Percentiles rank a stretch among this genome's conserved stretches.
Conservation (phyloP, 345 rosid species). For the Hibiscus mutabilis region DNA sequence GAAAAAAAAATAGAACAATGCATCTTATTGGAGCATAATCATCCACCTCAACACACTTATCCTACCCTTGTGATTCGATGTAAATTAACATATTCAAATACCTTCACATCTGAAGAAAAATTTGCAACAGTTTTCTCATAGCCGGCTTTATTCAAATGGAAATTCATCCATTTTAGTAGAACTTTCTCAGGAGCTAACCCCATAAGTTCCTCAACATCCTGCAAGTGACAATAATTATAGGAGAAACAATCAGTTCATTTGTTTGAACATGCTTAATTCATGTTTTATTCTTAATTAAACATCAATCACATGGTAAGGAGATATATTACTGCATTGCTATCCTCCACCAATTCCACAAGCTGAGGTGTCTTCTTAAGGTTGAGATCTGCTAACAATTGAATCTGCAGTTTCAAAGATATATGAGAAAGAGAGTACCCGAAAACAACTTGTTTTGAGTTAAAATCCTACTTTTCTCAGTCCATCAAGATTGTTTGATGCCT, state of each 20-base stretch:
- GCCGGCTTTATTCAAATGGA: slow-evolving; percentile 84
- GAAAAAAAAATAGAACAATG: not conserved
- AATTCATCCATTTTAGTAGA: slow-evolving; percentile 85
- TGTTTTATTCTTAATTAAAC: not conserved
- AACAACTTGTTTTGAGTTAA: not conserved
- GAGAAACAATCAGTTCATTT: not conserved
- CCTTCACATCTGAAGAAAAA: slow-evolving; percentile 86
- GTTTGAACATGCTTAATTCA: not conserved
- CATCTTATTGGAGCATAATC: not conserved
- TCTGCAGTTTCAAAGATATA: slow-evolving; percentile 31
- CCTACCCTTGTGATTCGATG: not conserved
- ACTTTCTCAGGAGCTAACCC: slow-evolving; percentile 86
- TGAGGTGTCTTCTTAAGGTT: slow-evolving; percentile 93
- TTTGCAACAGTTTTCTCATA: slow-evolving; percentile 73
- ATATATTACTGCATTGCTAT: slow-evolving; percentile 38
- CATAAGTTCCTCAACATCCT: slow-evolving; percentile 90
- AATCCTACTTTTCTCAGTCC: not conserved
- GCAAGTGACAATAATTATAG: slow-evolving; percentile 16
- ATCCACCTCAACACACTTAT: not conserved
- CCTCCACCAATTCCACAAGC: slow-evolving; percentile 85
- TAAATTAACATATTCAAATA: slow-evolving; percentile 17
- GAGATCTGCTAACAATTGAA: slow-evolving; percentile 84
- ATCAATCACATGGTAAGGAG: slow-evolving; percentile 7
- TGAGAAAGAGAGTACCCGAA: not conserved
- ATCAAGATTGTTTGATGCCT: slow-evolving; percentile 6